These are phyloP conservation scores for Aureobasidium uvarum DNA, from an alignment of 2,329 filamentous ascomycete species.

Conservation along the genomic window DNA sequence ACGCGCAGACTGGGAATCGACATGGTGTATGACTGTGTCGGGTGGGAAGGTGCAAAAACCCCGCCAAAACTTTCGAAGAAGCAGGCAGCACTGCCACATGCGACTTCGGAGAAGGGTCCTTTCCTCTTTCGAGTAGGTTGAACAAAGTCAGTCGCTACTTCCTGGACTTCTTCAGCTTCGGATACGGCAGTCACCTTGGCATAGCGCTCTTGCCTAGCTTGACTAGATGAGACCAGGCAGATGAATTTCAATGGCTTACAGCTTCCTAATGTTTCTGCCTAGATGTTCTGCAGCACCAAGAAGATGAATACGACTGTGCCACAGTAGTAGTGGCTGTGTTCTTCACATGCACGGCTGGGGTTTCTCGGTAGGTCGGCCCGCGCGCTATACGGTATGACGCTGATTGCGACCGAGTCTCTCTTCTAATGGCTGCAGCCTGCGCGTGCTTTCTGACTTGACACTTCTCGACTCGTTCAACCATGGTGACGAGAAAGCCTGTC, in stretches of 20 bases:
- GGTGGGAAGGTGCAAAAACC: conserved; percentile 7
- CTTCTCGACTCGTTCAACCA: conserved; percentile 30
- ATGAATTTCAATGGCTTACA: not conserved
- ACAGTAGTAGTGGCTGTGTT: not conserved
- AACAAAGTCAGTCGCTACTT: not conserved
- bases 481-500: conserved; percentile 48
- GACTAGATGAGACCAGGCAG: not conserved
- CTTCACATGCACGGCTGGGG: conserved; percentile 1
- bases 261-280: not conserved
- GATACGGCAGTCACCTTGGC: not conserved
- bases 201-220: no score
- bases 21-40: conserved; percentile 29
- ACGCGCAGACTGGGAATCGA: conserved; percentile 55
- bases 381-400: conserved; percentile 11
- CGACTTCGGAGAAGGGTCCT: conserved; percentile 17
- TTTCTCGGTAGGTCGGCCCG: conserved; percentile 3
- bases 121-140: not conserved
- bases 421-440: not conserved
- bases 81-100: not conserved
- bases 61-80: conserved; percentile 9
- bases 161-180: not conserved
- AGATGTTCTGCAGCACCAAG: not conserved
- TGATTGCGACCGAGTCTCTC: not conserved
- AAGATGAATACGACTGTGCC: not conserved
- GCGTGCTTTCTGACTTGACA: not conserved